These are phyloP conservation scores for Rhizopus stolonifer DNA, from an alignment of 371 early-diverging fungal genomes.

Conservation along the genomic window DNA sequence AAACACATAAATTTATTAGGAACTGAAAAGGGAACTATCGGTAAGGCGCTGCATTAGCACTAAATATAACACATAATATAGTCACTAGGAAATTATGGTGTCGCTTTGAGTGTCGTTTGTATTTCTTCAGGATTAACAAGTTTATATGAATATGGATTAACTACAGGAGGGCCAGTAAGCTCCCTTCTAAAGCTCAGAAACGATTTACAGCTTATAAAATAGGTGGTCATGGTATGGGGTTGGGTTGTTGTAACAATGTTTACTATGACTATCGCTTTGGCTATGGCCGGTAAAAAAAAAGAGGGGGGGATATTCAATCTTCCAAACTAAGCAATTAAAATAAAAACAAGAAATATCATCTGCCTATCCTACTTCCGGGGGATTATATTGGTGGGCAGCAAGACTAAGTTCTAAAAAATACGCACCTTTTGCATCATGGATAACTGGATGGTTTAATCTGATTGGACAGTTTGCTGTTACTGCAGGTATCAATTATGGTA, in stretches of 20 bases:
- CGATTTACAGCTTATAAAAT: conserved; percentile 1
- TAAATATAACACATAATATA: neutral
- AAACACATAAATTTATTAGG: conserved; percentile 16
- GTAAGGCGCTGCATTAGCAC: conserved; percentile 9
- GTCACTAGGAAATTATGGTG: conserved; percentile 41
- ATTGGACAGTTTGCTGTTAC: conserved; percentile 48
- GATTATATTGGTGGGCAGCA: conserved; percentile 69
- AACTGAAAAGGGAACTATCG: conserved; percentile 38
- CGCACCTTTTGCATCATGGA: conserved; percentile 42
- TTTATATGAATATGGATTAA: conserved; percentile 35
- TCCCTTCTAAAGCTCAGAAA: neutral
- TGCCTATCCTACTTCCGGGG: conserved; percentile 69
- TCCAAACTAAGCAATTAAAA: no score
- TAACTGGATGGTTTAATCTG: conserved; percentile 46
- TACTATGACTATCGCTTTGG: conserved; percentile 56
- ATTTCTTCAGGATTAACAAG: conserved; percentile 43
- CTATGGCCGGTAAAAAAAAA: conserved; percentile 55
- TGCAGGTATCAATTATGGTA: conserved; percentile 57
- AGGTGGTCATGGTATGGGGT: conserved; percentile 41
- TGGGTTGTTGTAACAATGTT: conserved; percentile 63
- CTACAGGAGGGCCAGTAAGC: conserved; percentile 40
- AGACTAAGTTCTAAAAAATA: conserved; percentile 27
- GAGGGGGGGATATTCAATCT: neutral
- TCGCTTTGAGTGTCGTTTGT: conserved; percentile 39
- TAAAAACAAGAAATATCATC: conserved; percentile 58